Evolutionary conservation across 352 stramenopile genomes (phyloP), one percentile per base, ranked within the genome.

Genomic region (Lagenidium giganteum): DNA sequence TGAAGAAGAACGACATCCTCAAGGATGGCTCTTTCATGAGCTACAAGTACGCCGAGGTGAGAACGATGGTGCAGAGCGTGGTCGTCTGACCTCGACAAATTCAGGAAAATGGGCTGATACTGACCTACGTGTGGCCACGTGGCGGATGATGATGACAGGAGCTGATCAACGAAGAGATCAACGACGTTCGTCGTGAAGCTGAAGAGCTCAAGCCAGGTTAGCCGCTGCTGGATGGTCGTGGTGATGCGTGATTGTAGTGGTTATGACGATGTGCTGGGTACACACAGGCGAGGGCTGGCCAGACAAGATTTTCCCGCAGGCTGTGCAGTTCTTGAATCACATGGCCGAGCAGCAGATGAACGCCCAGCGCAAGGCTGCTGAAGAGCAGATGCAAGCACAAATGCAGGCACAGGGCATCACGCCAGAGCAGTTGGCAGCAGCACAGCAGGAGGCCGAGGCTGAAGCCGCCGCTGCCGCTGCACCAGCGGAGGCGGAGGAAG

Each of bases 271-370:
- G 17, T 43, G 38, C 17, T 20, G 14, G 17, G 17, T 18, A 16
- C 12, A 33, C 5, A 34, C 26, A 89, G 77, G 76, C 47, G 77
- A 93, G 57, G 77, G 77, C 41, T 93, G 81, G 81, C 73, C 77
- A 16, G 81, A 93, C 63, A 84, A 80, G 63, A 93, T 93, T 40
- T 93, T 93, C 64, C 75, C 81, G 17, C 77, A 93, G 64, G 81
- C 81, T 16, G 81, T 93, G 56, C 77, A 90, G 66, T 93, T 89
- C 64, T 85, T 93, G 77, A 93, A 88, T 31, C 81, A 90, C 58
- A 76, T 93, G 46, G 74, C 76, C 9, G 81, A 93, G 46, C 81
- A 93, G 60, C 81, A 93, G 64, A 88, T 86, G 71, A 75, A 72
- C 28, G 68, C 64, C 24, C 81, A 89, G 62, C 68, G 75, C 34